Conservation (phyloP, 805 yeast species). For the Metschnikowia arizonensis region DNA sequence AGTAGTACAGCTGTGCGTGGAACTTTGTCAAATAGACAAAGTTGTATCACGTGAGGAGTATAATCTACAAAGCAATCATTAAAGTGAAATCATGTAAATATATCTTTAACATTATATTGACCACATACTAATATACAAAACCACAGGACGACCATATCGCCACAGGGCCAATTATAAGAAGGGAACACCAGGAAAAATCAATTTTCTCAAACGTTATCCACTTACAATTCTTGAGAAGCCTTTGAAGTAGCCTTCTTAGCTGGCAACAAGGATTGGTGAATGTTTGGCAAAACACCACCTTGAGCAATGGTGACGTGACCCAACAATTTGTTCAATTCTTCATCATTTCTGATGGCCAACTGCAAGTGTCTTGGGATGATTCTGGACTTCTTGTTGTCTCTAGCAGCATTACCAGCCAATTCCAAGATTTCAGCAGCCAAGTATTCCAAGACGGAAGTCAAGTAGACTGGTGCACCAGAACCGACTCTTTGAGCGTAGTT, state of each 20-base stretch:
- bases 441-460: slow-evolving; percentile 48
- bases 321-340: slow-evolving; percentile 47
- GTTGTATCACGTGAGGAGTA: neutral
- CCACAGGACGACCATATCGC: slow-evolving; percentile 19
- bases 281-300: slow-evolving; percentile 53
- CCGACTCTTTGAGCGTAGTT: slow-evolving; percentile 51
- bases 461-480: slow-evolving; percentile 50
- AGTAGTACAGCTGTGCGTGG: neutral
- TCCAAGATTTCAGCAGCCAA: slow-evolving; percentile 49
- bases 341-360: slow-evolving; percentile 51
- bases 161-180: slow-evolving; percentile 19
- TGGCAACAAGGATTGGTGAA: slow-evolving; percentile 47
- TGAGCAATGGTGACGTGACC: slow-evolving; percentile 62
- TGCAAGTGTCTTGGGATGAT: slow-evolving; percentile 50
- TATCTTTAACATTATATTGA: slow-evolving; percentile 21
- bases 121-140: slow-evolving; percentile 24
- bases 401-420: slow-evolving; percentile 51
- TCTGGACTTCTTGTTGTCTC: slow-evolving; percentile 87
- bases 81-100: slow-evolving; percentile 6
- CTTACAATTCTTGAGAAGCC: slow-evolving; percentile 25
- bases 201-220: slow-evolving; percentile 17
- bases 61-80: neutral
- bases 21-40: neutral
- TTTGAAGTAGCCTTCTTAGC: slow-evolving; percentile 22
- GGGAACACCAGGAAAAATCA: slow-evolving; percentile 21